A percentile compares a stretch with the other conserved stretches of the same genome.
These are phyloP conservation scores for Prinsepia uniflora DNA, from an alignment of 306 rosid genomes.

Conservation along the genomic window DNA sequence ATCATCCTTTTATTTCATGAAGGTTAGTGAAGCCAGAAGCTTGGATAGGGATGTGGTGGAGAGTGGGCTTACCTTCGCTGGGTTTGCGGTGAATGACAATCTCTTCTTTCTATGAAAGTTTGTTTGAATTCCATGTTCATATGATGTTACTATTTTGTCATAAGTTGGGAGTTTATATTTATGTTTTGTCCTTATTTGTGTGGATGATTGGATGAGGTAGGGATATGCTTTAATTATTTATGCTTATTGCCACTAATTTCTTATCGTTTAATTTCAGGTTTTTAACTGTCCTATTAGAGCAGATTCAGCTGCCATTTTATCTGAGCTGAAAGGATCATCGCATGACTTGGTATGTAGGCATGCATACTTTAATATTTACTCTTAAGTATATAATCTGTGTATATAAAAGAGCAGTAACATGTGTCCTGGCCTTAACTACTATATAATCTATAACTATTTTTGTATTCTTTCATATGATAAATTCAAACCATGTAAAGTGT, in stretches of 20 bases:
- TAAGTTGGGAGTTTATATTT: neutral
- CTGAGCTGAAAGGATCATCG: conserved; percentile 81
- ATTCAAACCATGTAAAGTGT: neutral
- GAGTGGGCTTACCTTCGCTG: conserved; percentile 80
- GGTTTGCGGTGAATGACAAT: conserved; percentile 74
- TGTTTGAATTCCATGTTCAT: too few species aligned
- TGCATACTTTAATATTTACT: too few species aligned
- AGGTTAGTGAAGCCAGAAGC: conserved; percentile 99
- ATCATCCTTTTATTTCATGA: conserved; percentile 35
- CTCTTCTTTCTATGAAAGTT: neutral
- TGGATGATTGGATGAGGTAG: neutral
- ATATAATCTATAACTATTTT: neutral
- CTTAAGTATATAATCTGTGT: neutral
- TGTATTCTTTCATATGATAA: neutral
- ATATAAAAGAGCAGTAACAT: neutral
- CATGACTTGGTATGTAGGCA: conserved; percentile 79
- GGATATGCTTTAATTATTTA: neutral
- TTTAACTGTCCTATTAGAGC: conserved; percentile 94
- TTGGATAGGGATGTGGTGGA: conserved; percentile 96
- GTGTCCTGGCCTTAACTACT: neutral
- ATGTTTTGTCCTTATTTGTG: neutral
- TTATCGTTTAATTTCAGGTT: conserved; percentile 53
- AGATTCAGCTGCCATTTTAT: conserved; percentile 78
- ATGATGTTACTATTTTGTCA: too few species aligned
- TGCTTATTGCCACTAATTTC: conserved; percentile 24